These are phyloP conservation scores for Pleurotus giganteus DNA, from an alignment of 768 basidiomycete genomes.

Conservation along the genomic window DNA sequence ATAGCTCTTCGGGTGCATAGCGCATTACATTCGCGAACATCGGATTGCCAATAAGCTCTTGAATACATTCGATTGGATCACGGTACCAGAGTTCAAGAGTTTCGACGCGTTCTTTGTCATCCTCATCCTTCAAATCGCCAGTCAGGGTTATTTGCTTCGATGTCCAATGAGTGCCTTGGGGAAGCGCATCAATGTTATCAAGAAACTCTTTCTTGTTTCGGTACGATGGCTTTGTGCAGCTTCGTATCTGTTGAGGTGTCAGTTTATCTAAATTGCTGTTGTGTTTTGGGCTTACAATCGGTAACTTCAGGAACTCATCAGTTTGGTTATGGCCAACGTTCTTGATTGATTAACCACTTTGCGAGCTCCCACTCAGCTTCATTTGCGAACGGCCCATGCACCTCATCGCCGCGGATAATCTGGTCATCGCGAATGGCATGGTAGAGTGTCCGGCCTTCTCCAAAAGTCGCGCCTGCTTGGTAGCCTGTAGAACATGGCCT, in stretches of 20 bases:
- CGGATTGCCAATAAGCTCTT: slow-evolving; percentile 27
- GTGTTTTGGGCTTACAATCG: slow-evolving; percentile 19
- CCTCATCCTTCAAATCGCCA: slow-evolving; percentile 9
- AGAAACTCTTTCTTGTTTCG: slow-evolving; percentile 8
- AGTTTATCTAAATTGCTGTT: too few relatives aligned
- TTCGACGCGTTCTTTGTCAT: slow-evolving; percentile 12
- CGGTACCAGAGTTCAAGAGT: slow-evolving; percentile 24
- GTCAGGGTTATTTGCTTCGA: slow-evolving; percentile 10
- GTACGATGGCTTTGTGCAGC: background rate
- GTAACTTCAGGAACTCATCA: slow-evolving; percentile 27
- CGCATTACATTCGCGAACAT: slow-evolving; percentile 21
- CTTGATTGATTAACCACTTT: slow-evolving; percentile 28
- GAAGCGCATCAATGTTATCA: slow-evolving; percentile 16
- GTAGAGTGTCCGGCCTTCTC: slow-evolving; percentile 5
- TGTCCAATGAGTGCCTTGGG: slow-evolving; percentile 13
- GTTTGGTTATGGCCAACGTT: slow-evolving; percentile 24
- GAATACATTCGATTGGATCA: slow-evolving; percentile 20
- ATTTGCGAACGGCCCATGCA: slow-evolving; percentile 23
- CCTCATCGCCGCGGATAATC: slow-evolving; percentile 11
- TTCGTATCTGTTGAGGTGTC: too few relatives aligned
- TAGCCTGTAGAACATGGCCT: background rate
- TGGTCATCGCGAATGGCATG: slow-evolving; percentile 11
- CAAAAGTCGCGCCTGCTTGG: background rate
- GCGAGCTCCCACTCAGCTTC: slow-evolving; percentile 29
- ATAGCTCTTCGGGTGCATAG: slow-evolving; percentile 25